Conservation (phyloP, 1,139 yeast genomes). For the Kurtzmaniella quercitrusa region DNA sequence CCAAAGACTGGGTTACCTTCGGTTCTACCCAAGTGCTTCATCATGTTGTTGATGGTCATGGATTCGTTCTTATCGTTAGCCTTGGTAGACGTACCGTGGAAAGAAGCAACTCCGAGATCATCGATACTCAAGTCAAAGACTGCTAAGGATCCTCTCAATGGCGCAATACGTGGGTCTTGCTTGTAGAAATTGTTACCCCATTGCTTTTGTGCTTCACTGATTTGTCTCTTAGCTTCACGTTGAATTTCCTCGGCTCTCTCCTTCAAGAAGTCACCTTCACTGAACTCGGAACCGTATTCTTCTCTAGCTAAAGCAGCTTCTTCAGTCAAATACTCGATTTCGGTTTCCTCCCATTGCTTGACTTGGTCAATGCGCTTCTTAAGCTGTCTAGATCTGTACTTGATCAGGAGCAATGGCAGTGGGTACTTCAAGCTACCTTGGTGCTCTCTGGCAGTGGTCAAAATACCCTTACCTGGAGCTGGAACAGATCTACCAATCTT, state of each 20-base stretch:
- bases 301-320: constrained; percentile 59
- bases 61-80: constrained; percentile 99
- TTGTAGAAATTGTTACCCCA: constrained; percentile 96
- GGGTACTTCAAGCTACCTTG: constrained; percentile 80
- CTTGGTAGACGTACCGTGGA: constrained; percentile 98
- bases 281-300: constrained; percentile 58
- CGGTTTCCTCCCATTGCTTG: constrained; percentile 80
- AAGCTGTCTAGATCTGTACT: constrained; percentile 92
- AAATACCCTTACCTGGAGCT: constrained; percentile 99
- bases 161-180: constrained; percentile 91
- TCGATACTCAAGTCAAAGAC: constrained; percentile 89
- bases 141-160: constrained; percentile 95
- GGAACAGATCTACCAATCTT: constrained; percentile 99
- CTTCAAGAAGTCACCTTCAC: constrained; percentile 52
- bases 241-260: constrained; percentile 88
- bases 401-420: constrained; percentile 78
- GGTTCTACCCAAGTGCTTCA: constrained; percentile 91
- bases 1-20: constrained; percentile 98
- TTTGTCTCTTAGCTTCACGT: constrained; percentile 82
- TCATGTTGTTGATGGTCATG: constrained; percentile 84
- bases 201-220: constrained; percentile 82
- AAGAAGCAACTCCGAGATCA: constrained; percentile 95
- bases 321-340: constrained; percentile 51
- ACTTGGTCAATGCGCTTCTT: constrained; percentile 74
- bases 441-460: constrained; percentile 95